Conservation (phyloP, 1,139 yeast species). For the Diutina pseudorugosa region DNA sequence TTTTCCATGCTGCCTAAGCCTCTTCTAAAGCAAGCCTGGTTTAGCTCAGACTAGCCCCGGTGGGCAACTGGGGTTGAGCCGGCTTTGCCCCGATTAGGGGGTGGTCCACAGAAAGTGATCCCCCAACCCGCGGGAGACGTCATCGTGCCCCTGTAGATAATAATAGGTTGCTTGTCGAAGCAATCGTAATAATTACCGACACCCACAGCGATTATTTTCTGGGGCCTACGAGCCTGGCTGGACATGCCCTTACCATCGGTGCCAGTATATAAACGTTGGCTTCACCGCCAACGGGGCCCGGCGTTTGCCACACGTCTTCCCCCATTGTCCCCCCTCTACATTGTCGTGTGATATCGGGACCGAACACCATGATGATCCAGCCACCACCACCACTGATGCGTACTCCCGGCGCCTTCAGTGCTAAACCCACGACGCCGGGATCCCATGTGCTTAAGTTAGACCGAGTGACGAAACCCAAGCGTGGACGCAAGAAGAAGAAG, state of each 20-base stretch:
- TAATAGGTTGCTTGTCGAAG: background rate
- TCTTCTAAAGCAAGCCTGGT: too few relatives aligned
- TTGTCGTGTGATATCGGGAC: too few relatives aligned
- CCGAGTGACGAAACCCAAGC: background rate
- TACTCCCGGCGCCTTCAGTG: background rate
- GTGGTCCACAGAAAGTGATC: background rate
- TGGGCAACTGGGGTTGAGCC: too few relatives aligned
- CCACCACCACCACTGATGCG: background rate
- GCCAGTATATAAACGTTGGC: background rate
- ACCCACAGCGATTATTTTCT: background rate
- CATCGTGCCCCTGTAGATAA: background rate
- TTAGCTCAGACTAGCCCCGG: too few relatives aligned
- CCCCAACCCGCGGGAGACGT: background rate
- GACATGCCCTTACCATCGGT: background rate
- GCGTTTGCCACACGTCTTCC: too few relatives aligned
- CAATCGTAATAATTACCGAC: background rate
- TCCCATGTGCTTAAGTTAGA: background rate
- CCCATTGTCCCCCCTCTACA: too few relatives aligned
- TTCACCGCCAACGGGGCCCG: background rate
- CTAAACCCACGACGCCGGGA: background rate
- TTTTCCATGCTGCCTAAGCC: too few relatives aligned
- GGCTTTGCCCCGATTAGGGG: too few relatives aligned
- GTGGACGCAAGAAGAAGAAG: conserved; percentile 1
- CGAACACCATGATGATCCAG: background rate
- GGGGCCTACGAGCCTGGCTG: background rate